Evolutionary conservation across 495 filamentous ascomycete species (phyloP).

Genomic region (Mycothermus thermophilus): DNA sequence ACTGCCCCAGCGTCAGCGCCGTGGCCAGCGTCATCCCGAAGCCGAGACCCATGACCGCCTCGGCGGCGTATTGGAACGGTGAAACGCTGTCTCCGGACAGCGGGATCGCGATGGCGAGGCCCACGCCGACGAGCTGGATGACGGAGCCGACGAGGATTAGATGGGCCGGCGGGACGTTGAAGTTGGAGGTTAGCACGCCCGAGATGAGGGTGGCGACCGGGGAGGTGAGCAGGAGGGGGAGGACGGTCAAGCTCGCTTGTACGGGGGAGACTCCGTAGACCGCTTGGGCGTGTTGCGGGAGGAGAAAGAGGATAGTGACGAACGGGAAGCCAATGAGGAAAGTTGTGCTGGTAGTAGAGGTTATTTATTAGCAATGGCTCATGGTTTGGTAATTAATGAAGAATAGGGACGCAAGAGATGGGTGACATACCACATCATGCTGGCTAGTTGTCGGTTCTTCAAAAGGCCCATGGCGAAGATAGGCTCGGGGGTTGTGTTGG

Average conservation of each 20-base stretch:
- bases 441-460: neutral
- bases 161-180: conserved; percentile 31
- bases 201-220: conserved; percentile 26
- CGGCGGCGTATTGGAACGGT: conserved; percentile 25
- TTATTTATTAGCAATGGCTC: neutral
- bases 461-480: conserved; percentile 13
- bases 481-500: conserved; percentile 10
- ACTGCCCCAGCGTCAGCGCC: conserved; percentile 23
- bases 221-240: conserved; percentile 28
- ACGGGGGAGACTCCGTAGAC: conserved; percentile 13
- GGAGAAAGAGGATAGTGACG: conserved; percentile 16
- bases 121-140: conserved; percentile 33
- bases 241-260: conserved; percentile 19
- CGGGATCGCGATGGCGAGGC: conserved; percentile 29
- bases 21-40: conserved; percentile 29
- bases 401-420: neutral
- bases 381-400: neutral
- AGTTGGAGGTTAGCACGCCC: conserved; percentile 18
- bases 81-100: conserved; percentile 17
- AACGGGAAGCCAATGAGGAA: conserved; percentile 20
- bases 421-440: neutral
- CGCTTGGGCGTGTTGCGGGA: conserved; percentile 19
- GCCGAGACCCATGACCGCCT: conserved; percentile 35
- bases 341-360: conserved; percentile 4
- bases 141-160: conserved; percentile 27